phyloP scores from a whole-genome alignment of 2,329 filamentous ascomycete genomes.

The Talaromyces sp. region DNA sequence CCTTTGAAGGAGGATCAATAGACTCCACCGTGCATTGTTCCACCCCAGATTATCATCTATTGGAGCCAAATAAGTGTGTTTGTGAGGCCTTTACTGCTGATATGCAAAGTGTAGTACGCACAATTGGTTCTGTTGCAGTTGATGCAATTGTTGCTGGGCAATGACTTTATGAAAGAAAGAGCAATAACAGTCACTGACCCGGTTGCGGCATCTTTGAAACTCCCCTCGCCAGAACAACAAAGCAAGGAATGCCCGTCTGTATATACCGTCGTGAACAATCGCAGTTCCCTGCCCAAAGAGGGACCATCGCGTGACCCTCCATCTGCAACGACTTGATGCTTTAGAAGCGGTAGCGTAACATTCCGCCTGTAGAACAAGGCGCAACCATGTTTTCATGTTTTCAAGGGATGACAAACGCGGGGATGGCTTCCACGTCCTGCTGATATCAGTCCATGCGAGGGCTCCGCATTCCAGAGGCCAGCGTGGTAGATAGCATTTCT shows the following conservation, averaged over 20 bases:
- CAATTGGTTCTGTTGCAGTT: not conserved
- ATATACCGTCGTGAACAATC: not conserved
- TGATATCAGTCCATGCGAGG: not conserved
- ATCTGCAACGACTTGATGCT: not conserved
- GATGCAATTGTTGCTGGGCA: not conserved
- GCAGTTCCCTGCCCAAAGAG: no score
- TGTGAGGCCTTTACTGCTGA: not conserved
- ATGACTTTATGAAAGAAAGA: not conserved
- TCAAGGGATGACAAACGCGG: not conserved
- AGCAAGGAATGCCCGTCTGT: not conserved
- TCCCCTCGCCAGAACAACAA: not conserved
- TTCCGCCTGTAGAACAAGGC: not conserved
- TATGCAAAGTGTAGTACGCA: not conserved
- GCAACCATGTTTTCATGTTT: not conserved
- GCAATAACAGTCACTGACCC: not conserved
- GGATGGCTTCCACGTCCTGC: not conserved
- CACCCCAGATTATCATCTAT: not conserved
- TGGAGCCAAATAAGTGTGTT: not conserved
- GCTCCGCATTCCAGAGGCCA: constrained; percentile 1
- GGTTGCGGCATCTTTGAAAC: not conserved
- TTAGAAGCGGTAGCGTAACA: not conserved
- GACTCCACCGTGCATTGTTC: not conserved
- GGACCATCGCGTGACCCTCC: not conserved
- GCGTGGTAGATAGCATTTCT: constrained; percentile 1
- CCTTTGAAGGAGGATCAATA: not conserved